These are phyloP conservation scores for Linum usitatissimum DNA, from an alignment of 345 rosid genomes.

Conservation along the genomic window DNA sequence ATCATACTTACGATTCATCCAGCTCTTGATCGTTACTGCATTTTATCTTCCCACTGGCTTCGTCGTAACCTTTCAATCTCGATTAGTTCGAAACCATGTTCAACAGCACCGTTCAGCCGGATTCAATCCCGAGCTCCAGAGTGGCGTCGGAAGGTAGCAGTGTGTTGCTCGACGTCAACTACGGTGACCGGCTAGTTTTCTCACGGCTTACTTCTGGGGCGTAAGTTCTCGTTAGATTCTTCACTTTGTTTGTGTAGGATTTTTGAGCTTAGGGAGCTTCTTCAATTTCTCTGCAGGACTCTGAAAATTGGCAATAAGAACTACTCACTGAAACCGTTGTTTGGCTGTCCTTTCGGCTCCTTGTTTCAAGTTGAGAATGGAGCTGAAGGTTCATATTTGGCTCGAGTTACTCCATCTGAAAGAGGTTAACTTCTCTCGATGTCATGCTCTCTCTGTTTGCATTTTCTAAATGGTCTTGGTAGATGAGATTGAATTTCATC, in stretches of 20 bases:
- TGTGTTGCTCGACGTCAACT: constrained; percentile 85
- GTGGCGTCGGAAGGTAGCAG: constrained; percentile 85
- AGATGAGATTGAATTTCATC: background rate
- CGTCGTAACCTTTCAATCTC: background rate
- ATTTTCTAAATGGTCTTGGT: background rate
- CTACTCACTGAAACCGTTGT: constrained; percentile 55
- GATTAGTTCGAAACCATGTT: constrained; percentile 1
- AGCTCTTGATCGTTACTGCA: background rate
- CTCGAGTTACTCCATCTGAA: constrained; percentile 32
- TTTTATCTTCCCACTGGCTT: background rate
- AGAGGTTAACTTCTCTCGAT: constrained; percentile 29
- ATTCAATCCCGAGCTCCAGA: constrained; percentile 30
- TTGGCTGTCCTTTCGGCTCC: constrained; percentile 82
- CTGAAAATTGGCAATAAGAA: constrained; percentile 65
- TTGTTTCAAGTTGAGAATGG: constrained; percentile 67
- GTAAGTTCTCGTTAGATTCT: constrained; percentile 27
- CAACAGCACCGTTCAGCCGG: background rate
- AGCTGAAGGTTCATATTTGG: constrained; percentile 42
- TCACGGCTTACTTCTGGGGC: constrained; percentile 75
- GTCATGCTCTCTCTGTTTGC: background rate
- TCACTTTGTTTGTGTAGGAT: background rate
- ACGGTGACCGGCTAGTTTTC: constrained; percentile 93
- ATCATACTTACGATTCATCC: background rate
- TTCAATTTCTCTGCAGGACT: constrained; percentile 25
- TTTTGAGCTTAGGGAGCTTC: background rate